Conservation (phyloP, 352 stramenopile species). For the Phytopythium cucurbitacearum region DNA sequence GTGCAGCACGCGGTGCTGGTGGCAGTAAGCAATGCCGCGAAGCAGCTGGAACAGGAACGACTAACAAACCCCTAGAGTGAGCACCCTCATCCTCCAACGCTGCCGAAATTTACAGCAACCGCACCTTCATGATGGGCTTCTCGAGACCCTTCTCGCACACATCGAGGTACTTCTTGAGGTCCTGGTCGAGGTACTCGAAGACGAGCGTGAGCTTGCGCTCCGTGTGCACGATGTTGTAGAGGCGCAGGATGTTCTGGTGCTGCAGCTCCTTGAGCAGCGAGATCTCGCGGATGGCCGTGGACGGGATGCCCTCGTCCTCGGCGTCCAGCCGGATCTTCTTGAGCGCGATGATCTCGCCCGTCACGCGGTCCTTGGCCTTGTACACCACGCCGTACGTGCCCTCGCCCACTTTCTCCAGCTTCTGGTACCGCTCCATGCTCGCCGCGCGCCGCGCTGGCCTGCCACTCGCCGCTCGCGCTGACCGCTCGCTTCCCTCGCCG, state of each 20-base stretch:
- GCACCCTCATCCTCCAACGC: not conserved
- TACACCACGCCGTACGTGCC: constrained; percentile 99
- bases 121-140: constrained; percentile 80
- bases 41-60: constrained; percentile 99
- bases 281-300: constrained; percentile 98
- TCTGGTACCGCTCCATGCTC: constrained; percentile 92
- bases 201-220: constrained; percentile 99
- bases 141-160: constrained; percentile 97
- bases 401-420: constrained; percentile 96
- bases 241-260: constrained; percentile 97
- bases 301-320: constrained; percentile 97
- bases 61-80: constrained; percentile 8
- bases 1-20: constrained; percentile 95
- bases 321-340: constrained; percentile 99
- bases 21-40: constrained; percentile 98
- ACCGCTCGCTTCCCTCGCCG: no score
- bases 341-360: constrained; percentile 97
- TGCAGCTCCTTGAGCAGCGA: constrained; percentile 97
- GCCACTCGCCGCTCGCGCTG: no score
- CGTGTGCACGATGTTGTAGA: constrained; percentile 99
- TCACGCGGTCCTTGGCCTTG: constrained; percentile 96
- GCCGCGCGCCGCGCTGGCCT: not conserved
- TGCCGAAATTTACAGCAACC: not conserved
- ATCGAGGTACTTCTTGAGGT: constrained; percentile 99
- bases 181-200: constrained; percentile 99